These are phyloP conservation scores for Fistulina hepatica DNA, from an alignment of 1,284 basidiomycete genomes.

Conservation along the genomic window DNA sequence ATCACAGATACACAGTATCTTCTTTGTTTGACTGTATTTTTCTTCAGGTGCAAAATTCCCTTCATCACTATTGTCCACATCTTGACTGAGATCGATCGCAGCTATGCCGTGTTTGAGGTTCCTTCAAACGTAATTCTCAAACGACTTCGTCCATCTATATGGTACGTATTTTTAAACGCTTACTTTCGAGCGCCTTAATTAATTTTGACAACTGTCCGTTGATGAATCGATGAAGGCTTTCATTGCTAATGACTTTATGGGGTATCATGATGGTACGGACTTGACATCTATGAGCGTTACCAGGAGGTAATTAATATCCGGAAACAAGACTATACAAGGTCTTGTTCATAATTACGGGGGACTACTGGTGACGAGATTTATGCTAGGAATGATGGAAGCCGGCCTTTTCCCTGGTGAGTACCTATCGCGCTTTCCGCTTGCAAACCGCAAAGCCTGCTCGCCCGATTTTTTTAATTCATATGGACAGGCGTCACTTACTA, in stretches of 20 bases:
- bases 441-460: too few relatives aligned
- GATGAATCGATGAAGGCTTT: too few relatives aligned
- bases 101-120: slow-evolving; percentile 38
- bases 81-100: too few relatives aligned
- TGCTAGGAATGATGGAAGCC: slow-evolving; percentile 62
- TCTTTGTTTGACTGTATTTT: slow-evolving; percentile 48
- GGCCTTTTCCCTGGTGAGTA: slow-evolving; percentile 49
- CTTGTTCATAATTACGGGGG: slow-evolving; percentile 53
- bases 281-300: too few relatives aligned
- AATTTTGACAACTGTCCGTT: too few relatives aligned
- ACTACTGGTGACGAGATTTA: slow-evolving; percentile 53
- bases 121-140: slow-evolving; percentile 65
- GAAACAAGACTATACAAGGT: slow-evolving; percentile 51
- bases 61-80: background rate
- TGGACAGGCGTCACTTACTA: slow-evolving; percentile 43
- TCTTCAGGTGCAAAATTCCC: slow-evolving; percentile 34
- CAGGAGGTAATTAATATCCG: background rate
- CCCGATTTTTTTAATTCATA: too few relatives aligned
- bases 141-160: slow-evolving; percentile 52
- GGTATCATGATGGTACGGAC: slow-evolving; percentile 67
- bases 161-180: slow-evolving; percentile 26
- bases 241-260: slow-evolving; percentile 53
- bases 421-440: background rate
- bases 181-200: slow-evolving; percentile 30
- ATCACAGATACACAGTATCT: slow-evolving; percentile 56